These are phyloP conservation scores for Sporothrix brunneoviolacea DNA, from an alignment of 2,329 filamentous ascomycete species.

Conservation along the genomic window DNA sequence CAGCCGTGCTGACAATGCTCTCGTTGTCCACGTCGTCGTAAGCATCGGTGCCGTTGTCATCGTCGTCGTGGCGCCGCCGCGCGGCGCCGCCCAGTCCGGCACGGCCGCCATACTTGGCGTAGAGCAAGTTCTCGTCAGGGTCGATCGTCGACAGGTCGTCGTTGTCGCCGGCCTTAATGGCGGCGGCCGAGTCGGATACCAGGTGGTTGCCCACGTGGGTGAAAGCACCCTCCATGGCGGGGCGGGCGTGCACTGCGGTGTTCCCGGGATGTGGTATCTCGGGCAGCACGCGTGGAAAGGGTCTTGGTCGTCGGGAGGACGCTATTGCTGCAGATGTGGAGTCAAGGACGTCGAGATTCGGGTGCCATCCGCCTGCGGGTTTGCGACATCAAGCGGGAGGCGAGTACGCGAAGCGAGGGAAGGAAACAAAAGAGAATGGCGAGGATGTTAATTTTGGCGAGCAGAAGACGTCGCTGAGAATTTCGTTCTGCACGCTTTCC, in stretches of 20 bases:
- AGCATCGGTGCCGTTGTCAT: constrained; percentile 80
- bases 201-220: constrained; percentile 82
- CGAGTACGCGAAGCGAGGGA: background rate
- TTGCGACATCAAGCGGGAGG: background rate
- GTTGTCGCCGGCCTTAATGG: constrained; percentile 78
- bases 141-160: constrained; percentile 67
- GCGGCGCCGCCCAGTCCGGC: constrained; percentile 40
- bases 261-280: background rate
- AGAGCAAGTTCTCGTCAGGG: constrained; percentile 74
- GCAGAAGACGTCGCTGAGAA: background rate
- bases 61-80: constrained; percentile 69
- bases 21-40: constrained; percentile 76
- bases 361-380: constrained; percentile 5
- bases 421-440: background rate
- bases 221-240: constrained; percentile 76
- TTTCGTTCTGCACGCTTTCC: background rate
- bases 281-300: too few species aligned
- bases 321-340: too few species aligned
- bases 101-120: constrained; percentile 58
- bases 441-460: background rate
- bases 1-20: constrained; percentile 70
- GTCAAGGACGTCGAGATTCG: background rate
- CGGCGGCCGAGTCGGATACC: constrained; percentile 74
- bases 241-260: constrained; percentile 1
- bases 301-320: too few species aligned